Base-by-base conservation (phyloP, 2,329 filamentous ascomycete genomes). In the Colletotrichum navitas region DNA sequence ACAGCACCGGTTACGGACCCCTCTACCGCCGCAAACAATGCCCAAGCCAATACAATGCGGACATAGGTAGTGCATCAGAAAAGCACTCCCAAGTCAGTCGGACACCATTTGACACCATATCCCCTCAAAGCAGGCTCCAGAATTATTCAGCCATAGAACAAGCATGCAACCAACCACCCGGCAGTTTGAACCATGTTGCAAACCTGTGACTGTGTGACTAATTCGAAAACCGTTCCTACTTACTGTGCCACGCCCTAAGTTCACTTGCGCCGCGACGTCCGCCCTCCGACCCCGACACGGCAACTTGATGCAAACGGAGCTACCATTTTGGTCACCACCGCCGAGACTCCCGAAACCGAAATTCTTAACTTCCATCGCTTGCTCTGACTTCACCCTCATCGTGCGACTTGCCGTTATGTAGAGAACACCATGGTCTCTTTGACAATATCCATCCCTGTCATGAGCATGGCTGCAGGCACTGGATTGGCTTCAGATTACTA, bases 251-350 rank as follows among this genome's bases (percentile, higher is more conserved):
- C n/a, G 21, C 54, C 54, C 32, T 21, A 55, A 36, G 59, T 39
- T 29, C 32, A 29, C 43, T 32, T 12, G 43, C 24, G n/a, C 43
- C 43, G 43, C 59, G 12, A 51, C n/a, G 45, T 64, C 51, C 39
- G 62, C 54, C 54, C 56, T 47, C 45, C 45, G 45, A 47, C 43
- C 64, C 67, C 63, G 56, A 71, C 51, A 34, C 26, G 14, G 14
- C 18, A 39, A 56, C 21, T n/a, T 39, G n/a, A 39, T 24, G 32
- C 24, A 21, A 36, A 64, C 66, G 69, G 69, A 72, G 66, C 39
- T 70, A 52, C 59, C 66, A 41, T 65, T 60, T 68, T 72, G n/a
- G 69, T 72, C 54, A 39, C 36, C 5, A 47, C 69, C 66, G 60
- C 54, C n/a, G 1, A 41, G 34, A 55, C 18, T 11, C 36, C 14